These are phyloP conservation scores for Heliamphora exappendiculata DNA, from an alignment of 148 eudicot genomes.

Conservation along the genomic window DNA sequence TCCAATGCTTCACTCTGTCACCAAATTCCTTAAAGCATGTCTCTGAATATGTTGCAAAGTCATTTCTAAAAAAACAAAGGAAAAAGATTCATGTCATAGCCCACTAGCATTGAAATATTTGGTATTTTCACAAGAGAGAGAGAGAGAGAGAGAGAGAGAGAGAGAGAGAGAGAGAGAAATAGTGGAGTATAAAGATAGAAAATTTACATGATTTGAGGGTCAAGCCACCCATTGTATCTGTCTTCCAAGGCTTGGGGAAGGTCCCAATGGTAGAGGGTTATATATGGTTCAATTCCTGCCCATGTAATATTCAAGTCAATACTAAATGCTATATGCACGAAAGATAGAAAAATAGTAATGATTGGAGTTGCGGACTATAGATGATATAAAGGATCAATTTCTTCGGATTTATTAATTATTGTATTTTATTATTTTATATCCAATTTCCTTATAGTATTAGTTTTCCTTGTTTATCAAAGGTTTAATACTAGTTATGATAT, in stretches of 20 bases:
- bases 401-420: too few species aligned
- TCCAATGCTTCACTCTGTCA: conserved; percentile 86
- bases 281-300: conserved; percentile 77
- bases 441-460: too few species aligned
- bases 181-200: background rate
- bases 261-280: conserved; percentile 86
- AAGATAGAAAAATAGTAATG: too few species aligned
- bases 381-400: too few species aligned
- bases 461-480: too few species aligned
- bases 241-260: conserved; percentile 72
- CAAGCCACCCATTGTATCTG: conserved; percentile 66
- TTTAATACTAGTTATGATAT: too few species aligned
- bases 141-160: background rate
- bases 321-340: too few species aligned
- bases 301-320: background rate
- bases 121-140: too few species aligned
- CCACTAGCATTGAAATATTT: background rate
- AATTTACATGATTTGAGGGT: conserved; percentile 63
- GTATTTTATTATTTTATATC: too few species aligned
- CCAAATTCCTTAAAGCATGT: conserved; percentile 72
- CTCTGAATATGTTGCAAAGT: conserved; percentile 61
- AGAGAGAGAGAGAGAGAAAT: background rate
- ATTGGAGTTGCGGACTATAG: too few species aligned
- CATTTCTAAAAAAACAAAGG: conserved; percentile 37
- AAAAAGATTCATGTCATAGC: background rate